Conservation (phyloP, 768 basidiomycete species). For the Aureoboletus auriporus region DNA sequence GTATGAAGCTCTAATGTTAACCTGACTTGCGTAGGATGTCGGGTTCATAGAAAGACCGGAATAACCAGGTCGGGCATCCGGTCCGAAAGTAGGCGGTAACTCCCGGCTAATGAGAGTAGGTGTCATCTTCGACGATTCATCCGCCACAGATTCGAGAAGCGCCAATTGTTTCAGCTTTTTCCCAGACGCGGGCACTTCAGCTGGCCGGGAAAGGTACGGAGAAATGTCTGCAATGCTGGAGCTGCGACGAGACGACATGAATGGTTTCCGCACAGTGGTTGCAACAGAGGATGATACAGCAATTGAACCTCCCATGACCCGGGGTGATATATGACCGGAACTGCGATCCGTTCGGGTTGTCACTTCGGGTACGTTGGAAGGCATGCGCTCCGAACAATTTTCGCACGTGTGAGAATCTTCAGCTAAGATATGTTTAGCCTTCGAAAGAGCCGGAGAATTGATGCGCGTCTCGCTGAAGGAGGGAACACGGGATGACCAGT, state of each 20-base stretch:
- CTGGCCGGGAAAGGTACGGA: constrained; percentile 57
- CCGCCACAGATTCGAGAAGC: constrained; percentile 65
- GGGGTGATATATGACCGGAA: constrained; percentile 9
- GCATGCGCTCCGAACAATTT: background rate
- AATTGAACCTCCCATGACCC: background rate
- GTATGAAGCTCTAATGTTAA: constrained; percentile 31
- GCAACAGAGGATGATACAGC: constrained; percentile 9
- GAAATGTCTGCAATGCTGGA: constrained; percentile 64
- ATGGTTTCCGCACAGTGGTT: constrained; percentile 19
- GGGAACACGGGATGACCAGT: constrained; percentile 32
- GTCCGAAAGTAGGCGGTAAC: constrained; percentile 11
- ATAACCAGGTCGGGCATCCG: constrained; percentile 3
- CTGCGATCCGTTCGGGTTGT: background rate
- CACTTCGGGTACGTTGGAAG: constrained; percentile 1
- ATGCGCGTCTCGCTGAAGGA: constrained; percentile 12
- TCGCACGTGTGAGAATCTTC: constrained; percentile 5
- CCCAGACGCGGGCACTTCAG: constrained; percentile 52
- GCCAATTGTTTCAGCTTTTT: constrained; percentile 69
- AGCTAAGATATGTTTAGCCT: background rate
- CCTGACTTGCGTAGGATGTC: constrained; percentile 12
- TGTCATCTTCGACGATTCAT: constrained; percentile 67
- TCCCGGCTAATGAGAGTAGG: constrained; percentile 33
- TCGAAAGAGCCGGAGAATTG: constrained; percentile 5
- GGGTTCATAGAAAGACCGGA: constrained; percentile 24
- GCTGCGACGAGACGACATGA: constrained; percentile 28